phyloP scores from a whole-genome alignment of 352 stramenopile species.

The Pythium rhizo-oryzae region DNA sequence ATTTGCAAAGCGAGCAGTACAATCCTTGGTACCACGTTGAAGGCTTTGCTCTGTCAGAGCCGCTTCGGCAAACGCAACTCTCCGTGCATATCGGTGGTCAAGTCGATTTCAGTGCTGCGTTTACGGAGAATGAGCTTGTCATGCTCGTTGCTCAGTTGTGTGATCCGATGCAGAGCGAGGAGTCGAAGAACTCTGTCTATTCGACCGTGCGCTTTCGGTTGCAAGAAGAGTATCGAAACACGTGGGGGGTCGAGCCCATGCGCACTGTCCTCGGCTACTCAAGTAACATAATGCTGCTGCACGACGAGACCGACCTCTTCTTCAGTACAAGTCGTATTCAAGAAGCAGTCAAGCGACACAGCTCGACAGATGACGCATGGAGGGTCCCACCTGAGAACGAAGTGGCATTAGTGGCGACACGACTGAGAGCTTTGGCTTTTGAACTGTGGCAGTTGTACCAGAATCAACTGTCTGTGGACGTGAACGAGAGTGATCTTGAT shows the following conservation, averaged over 20 bases:
- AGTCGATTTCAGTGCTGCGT: slow-evolving; percentile 52
- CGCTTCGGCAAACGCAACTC: slow-evolving; percentile 51
- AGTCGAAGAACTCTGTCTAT: slow-evolving; percentile 9
- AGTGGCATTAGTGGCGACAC: slow-evolving; percentile 31
- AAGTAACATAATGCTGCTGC: slow-evolving; percentile 76
- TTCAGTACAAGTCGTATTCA: slow-evolving; percentile 46
- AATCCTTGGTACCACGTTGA: slow-evolving; percentile 76
- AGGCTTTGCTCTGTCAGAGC: slow-evolving; percentile 51
- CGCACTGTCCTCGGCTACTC: slow-evolving; percentile 43
- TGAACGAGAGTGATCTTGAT: slow-evolving; percentile 63
- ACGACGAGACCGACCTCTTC: slow-evolving; percentile 58
- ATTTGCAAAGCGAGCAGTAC: slow-evolving; percentile 38
- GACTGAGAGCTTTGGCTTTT: slow-evolving; percentile 48
- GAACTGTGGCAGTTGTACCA: slow-evolving; percentile 81
- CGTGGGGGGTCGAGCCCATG: slow-evolving; percentile 54
- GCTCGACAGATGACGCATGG: neutral
- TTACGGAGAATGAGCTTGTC: slow-evolving; percentile 44
- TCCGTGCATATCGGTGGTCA: slow-evolving; percentile 64
- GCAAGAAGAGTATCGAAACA: slow-evolving; percentile 70
- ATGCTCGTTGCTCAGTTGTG: slow-evolving; percentile 34
- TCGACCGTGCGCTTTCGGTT: slow-evolving; percentile 44
- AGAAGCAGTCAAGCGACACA: neutral
- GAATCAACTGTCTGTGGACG: slow-evolving; percentile 72
- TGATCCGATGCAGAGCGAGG: slow-evolving; percentile 14
- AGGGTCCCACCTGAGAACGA: slow-evolving; percentile 18